A percentile compares a stretch with the other conserved stretches of the same genome.
These are phyloP conservation scores for Fusarium caatingaense DNA, from an alignment of 2,329 filamentous ascomycete species.

Conservation along the genomic window DNA sequence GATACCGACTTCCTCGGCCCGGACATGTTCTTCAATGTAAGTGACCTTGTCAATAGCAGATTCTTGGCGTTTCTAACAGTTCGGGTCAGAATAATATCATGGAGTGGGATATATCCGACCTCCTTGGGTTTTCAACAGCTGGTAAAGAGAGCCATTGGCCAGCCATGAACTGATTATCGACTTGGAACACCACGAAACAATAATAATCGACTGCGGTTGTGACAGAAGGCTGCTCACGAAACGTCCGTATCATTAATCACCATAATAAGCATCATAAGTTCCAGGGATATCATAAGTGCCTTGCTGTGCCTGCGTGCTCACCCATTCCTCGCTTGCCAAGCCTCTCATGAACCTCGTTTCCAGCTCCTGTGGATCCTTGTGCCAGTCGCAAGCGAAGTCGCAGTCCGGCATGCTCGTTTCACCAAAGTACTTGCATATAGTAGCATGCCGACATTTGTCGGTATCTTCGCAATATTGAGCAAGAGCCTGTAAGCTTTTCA, in stretches of 20 bases:
- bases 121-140: conserved; percentile 37
- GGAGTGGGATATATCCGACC: conserved; percentile 44
- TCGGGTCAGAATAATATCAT: conserved; percentile 36
- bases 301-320: conserved; percentile 71
- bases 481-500: conserved; percentile 74
- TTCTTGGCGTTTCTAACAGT: conserved; percentile 8
- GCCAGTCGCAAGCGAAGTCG: conserved; percentile 82
- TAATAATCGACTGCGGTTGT: background rate
- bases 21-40: conserved; percentile 36
- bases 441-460: conserved; percentile 76
- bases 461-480: conserved; percentile 86
- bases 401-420: conserved; percentile 70
- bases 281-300: conserved; percentile 60
- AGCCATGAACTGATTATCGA: conserved; percentile 4
- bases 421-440: conserved; percentile 83
- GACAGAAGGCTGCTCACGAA: background rate
- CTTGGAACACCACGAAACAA: background rate
- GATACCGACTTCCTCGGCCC: conserved; percentile 31
- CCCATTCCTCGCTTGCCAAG: conserved; percentile 70
- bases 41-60: background rate
- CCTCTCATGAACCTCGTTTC: conserved; percentile 67
- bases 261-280: conserved; percentile 66
- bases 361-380: conserved; percentile 73
- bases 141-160: conserved; percentile 29
- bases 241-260: conserved; percentile 51